phyloP scores from a whole-genome alignment of 306 rosid species.

The Cicer bijugum region DNA sequence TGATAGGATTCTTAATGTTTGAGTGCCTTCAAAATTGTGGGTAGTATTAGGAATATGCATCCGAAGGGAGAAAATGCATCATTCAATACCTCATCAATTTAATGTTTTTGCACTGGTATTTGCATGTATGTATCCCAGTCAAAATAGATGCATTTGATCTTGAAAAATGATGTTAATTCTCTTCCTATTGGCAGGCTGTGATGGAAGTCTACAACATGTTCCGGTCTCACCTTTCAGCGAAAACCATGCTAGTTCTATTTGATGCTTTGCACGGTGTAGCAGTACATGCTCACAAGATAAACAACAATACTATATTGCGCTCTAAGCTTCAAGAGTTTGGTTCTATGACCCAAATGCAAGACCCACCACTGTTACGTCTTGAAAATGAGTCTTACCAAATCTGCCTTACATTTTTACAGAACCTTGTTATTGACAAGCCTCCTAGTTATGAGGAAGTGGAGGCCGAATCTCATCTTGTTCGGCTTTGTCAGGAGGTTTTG shows the following conservation, averaged over 20 bases:
- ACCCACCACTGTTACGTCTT: slow-evolving; percentile 93
- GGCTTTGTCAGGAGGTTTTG: slow-evolving; percentile 78
- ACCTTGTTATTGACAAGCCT: slow-evolving; percentile 79
- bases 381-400: slow-evolving; percentile 92
- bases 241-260: slow-evolving; percentile 65
- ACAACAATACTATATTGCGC: slow-evolving; percentile 60
- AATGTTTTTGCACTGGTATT: slow-evolving; percentile 8
- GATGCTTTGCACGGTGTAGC: slow-evolving; percentile 81
- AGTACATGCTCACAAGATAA: slow-evolving; percentile 78
- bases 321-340: slow-evolving; percentile 91
- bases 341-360: slow-evolving; percentile 95
- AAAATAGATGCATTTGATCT: slow-evolving; percentile 10
- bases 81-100: slow-evolving; percentile 22
- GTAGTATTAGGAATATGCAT: slow-evolving; percentile 9
- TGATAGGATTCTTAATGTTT: slow-evolving; percentile 16
- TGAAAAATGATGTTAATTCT: slow-evolving; percentile 36
- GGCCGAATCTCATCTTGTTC: slow-evolving; percentile 74
- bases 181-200: slow-evolving; percentile 78
- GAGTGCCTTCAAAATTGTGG: slow-evolving; percentile 22
- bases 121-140: slow-evolving; percentile 25
- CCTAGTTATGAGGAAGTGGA: slow-evolving; percentile 59
- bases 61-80: background rate
- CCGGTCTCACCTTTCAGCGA: slow-evolving; percentile 70
- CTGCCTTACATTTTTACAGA: slow-evolving; percentile 88
- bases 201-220: slow-evolving; percentile 86